These are phyloP conservation scores for Penicillium cinerascens DNA, from an alignment of 495 filamentous ascomycete genomes.

Conservation along the genomic window DNA sequence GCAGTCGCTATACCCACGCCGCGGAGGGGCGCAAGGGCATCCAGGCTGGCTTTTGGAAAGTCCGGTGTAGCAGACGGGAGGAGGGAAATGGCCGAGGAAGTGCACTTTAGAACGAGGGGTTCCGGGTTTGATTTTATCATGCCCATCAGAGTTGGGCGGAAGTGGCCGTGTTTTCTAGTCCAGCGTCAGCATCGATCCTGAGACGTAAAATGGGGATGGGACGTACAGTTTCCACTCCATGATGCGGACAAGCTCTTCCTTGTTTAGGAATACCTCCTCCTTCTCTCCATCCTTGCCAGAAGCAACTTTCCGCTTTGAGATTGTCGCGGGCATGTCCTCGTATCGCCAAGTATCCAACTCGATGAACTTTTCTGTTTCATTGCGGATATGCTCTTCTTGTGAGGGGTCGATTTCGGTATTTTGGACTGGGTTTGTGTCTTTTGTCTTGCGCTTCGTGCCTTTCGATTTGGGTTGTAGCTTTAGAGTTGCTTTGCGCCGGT, in stretches of 20 bases:
- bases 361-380: conserved; percentile 21
- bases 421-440: not conserved
- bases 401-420: conserved; percentile 5
- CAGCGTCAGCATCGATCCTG: conserved; percentile 1
- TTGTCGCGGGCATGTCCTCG: conserved; percentile 18
- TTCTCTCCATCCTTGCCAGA: not conserved
- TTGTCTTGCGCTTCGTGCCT: conserved; percentile 6
- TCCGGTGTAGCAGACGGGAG: conserved; percentile 12
- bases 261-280: conserved; percentile 18
- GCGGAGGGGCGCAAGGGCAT: conserved; percentile 48
- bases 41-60: conserved; percentile 41
- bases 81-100: conserved; percentile 43
- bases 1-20: conserved; percentile 74
- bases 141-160: conserved; percentile 63
- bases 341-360: conserved; percentile 38
- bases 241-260: conserved; percentile 39
- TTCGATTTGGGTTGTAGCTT: conserved; percentile 25
- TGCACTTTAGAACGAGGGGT: conserved; percentile 36
- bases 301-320: conserved; percentile 12
- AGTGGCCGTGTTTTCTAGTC: conserved; percentile 59
- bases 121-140: conserved; percentile 60
- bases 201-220: not conserved
- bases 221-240: conserved; percentile 79
- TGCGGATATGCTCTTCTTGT: conserved; percentile 14
- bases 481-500: conserved; percentile 17